Conservation (phyloP, 2,329 filamentous ascomycete species). For the Ramichloridium luteum region DNA sequence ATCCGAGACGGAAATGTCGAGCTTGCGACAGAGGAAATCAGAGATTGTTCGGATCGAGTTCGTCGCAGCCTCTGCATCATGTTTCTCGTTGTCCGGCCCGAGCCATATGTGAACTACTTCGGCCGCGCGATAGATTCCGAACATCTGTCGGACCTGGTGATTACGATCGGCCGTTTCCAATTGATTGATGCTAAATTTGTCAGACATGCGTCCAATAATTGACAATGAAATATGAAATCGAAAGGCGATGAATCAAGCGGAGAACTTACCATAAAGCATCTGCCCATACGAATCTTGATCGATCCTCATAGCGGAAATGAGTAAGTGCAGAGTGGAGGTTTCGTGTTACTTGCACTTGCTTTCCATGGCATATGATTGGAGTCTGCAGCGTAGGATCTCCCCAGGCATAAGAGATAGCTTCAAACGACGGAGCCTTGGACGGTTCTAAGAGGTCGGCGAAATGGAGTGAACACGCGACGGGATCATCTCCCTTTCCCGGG, state of each 20-base stretch:
- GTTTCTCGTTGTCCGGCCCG: background rate
- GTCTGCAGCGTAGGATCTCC: background rate
- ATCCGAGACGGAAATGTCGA: background rate
- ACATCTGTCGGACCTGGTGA: background rate
- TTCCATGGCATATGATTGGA: background rate
- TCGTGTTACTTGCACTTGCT: background rate
- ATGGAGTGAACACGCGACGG: background rate
- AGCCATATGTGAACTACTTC: background rate
- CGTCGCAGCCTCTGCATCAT: background rate
- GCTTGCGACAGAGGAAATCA: background rate
- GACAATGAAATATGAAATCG: no score
- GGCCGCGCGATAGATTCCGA: background rate
- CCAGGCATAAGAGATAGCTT: slow-evolving; percentile 1
- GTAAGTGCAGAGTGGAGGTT: background rate
- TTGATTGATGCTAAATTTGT: background rate
- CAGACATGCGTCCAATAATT: no score
- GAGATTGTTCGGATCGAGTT: background rate
- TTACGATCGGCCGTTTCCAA: background rate
- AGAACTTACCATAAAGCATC: background rate
- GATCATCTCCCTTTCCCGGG: background rate
- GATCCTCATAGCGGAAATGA: background rate
- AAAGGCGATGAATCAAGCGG: no score
- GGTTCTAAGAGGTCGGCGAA: background rate
- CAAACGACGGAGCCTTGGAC: background rate
- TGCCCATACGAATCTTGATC: background rate